Evolutionary conservation across 768 basidiomycete species (phyloP).

Genomic region (Amanita inopinata): DNA sequence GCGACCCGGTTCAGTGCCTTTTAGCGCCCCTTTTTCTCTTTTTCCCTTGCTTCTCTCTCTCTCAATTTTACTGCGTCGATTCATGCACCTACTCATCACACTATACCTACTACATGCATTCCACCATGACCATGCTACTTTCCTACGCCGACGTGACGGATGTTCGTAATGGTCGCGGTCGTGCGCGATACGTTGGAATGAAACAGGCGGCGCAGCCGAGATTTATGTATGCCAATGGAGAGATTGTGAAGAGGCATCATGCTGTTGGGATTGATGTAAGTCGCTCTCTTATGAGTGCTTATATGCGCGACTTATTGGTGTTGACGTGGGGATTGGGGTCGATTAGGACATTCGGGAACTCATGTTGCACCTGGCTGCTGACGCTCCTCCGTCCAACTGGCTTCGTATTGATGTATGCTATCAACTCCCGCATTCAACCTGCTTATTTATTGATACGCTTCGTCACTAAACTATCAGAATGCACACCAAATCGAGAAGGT

Average conservation of each 20-base stretch:
- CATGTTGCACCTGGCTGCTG: constrained; percentile 70
- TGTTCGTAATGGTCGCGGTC: neutral
- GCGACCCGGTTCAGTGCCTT: constrained; percentile 6
- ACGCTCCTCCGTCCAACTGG: constrained; percentile 82
- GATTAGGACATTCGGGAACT: constrained; percentile 81
- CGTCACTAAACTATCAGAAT: constrained; percentile 43
- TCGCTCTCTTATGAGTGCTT: constrained; percentile 7
- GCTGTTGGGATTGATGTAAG: constrained; percentile 77
- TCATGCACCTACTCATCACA: neutral
- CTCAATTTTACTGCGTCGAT: neutral
- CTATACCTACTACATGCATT: neutral
- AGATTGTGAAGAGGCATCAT: constrained; percentile 63
- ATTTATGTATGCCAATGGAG: constrained; percentile 75
- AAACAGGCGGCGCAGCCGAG: constrained; percentile 46
- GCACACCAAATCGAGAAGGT: constrained; percentile 64
- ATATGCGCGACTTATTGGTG: neutral
- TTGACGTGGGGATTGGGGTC: neutral
- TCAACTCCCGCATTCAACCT: neutral
- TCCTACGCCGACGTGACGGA: neutral
- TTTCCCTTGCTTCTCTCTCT: constrained; percentile 12
- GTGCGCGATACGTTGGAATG: constrained; percentile 4
- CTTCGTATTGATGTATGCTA: constrained; percentile 65
- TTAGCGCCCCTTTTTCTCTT: constrained; percentile 6
- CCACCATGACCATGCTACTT: constrained; percentile 7
- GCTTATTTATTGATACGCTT: constrained; percentile 6